A percentile compares a stretch with the other conserved stretches of the same genome.
These are phyloP conservation scores for Penicillium occitanis DNA, from an alignment of 2,329 filamentous ascomycete species.

Conservation along the genomic window DNA sequence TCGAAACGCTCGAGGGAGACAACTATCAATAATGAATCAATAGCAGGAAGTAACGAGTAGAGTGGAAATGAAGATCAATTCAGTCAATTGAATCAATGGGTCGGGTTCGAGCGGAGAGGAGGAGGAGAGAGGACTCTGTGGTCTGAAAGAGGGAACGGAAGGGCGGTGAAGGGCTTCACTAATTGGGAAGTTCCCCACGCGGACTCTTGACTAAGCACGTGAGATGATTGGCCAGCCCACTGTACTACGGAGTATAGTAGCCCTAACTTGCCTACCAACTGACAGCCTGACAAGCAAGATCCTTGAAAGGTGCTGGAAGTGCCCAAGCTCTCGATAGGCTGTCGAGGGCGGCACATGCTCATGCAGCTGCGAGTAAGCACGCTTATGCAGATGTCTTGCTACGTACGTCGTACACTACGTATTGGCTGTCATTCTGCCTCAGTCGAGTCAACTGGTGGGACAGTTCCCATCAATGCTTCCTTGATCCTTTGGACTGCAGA, in stretches of 20 bases:
- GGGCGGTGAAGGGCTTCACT: conserved; percentile 19
- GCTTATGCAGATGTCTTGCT: conserved; percentile 9
- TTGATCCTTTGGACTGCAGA: conserved; percentile 4
- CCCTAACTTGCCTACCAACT: conserved; percentile 5
- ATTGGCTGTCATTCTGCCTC: background rate
- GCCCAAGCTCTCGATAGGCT: background rate
- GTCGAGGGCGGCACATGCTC: conserved; percentile 8
- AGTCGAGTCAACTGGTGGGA: no score
- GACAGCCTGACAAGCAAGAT: background rate
- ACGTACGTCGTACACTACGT: no score
- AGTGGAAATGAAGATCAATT: conserved; percentile 1
- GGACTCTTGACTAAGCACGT: background rate
- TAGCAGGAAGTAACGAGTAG: background rate
- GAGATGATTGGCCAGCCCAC: no score
- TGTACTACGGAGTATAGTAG: background rate
- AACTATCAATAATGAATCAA: background rate
- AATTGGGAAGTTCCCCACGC: conserved; percentile 17
- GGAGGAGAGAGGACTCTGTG: background rate
- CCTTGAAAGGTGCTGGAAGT: background rate
- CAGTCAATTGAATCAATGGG: conserved; percentile 2
- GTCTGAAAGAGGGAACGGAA: conserved; percentile 4
- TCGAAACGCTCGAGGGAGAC: background rate
- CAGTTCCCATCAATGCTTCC: no score
- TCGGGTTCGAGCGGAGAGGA: conserved; percentile 3
- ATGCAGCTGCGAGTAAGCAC: conserved; percentile 1